Evolutionary conservation across 805 yeast species (phyloP), one percentile per base, ranked within the genome.

Genomic region (Nakazawaea pomicola): DNA sequence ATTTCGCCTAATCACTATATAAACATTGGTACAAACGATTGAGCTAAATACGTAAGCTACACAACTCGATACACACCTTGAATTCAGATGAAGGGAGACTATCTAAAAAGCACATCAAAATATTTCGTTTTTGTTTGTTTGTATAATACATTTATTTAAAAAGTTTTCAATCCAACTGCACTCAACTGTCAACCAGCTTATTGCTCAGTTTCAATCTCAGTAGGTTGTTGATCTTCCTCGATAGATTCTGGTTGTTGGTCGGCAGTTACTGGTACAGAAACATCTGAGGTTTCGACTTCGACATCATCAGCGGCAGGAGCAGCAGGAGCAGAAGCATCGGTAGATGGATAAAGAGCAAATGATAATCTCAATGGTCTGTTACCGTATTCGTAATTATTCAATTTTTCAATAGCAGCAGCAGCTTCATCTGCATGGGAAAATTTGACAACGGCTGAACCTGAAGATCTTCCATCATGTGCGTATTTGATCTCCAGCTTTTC

Each of bases 381-480:
- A 52, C 97, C 98, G 55, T 90, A 91, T 45, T 72, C 78, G 64
- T 90, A 91, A 39, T 78, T 79, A 56, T 86, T 72, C 54, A 93
- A 72, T 62, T 83, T 84, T 33, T 68, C 67, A 50, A 91, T 78
- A 38, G 96, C 91, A 36, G 70, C 64, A 36, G 78, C 83, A 1
- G 97, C 95, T 46, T 76, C 70, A 25, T 75, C 85, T 23, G 68
- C 71, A 41, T 70, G 67, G 45, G 74, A 81, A 56, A 85, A 86
- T 57, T 80, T 76, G 33, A 91, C 89, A 38, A 88, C 89, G n/a
- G 95, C 97, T 48, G 71, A 65, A 23, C 97, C 98, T 1, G 82
- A 69, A 14, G 95, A 78, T 54, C 80, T 73, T 29, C 91, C 91
- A 28, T 64, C 62, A 4, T 68, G 57, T 48, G 72, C 73, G 52